Percentiles rank a stretch among this genome's conserved stretches.
Conservation (phyloP, 2,329 filamentous ascomycete genomes). For the Aspergillus nomiae region DNA sequence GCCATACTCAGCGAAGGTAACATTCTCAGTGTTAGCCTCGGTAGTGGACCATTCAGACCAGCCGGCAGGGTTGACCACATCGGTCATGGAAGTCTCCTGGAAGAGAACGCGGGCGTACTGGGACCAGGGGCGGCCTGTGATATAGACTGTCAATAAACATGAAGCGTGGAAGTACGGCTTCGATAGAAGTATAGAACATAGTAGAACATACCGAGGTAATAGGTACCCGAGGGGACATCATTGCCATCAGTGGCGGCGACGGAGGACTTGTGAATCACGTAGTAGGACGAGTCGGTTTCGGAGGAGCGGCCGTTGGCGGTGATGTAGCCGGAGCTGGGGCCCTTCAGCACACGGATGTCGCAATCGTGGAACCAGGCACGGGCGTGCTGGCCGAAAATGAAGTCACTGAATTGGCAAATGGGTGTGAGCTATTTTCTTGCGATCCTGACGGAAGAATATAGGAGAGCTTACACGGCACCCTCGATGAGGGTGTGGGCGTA, state of each 20-base stretch:
- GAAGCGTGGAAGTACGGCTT: not conserved
- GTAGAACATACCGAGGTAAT: slow-evolving; percentile 9
- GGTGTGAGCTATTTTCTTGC: not conserved
- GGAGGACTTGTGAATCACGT: slow-evolving; percentile 58
- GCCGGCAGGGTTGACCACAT: slow-evolving; percentile 61
- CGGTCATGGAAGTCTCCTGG: slow-evolving; percentile 10
- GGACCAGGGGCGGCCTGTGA: slow-evolving; percentile 13
- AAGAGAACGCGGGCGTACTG: slow-evolving; percentile 12
- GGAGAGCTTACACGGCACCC: slow-evolving; percentile 47
- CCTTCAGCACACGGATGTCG: slow-evolving; percentile 49
- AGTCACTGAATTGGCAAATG: slow-evolving; percentile 42
- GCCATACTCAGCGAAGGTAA: slow-evolving; percentile 60
- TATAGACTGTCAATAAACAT: not conserved
- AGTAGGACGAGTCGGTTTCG: slow-evolving; percentile 48
- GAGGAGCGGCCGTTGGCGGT: slow-evolving; percentile 50
- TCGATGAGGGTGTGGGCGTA: slow-evolving; percentile 60
- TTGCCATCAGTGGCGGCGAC: slow-evolving; percentile 30
- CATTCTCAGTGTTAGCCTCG: slow-evolving; percentile 53
- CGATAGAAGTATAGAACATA: not conserved
- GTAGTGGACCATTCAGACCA: slow-evolving; percentile 59
- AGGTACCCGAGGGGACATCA: slow-evolving; percentile 9
- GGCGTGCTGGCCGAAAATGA: slow-evolving; percentile 60
- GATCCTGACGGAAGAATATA: too few relatives aligned
- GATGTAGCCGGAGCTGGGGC: slow-evolving; percentile 44
- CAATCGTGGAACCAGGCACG: slow-evolving; percentile 55